Percentiles rank a stretch among this genome's conserved stretches.
These are phyloP conservation scores for slime mould (Dictyostelium discoideum) DNA, from an alignment of 78 protist species.

Conservation along the genomic window DNA sequence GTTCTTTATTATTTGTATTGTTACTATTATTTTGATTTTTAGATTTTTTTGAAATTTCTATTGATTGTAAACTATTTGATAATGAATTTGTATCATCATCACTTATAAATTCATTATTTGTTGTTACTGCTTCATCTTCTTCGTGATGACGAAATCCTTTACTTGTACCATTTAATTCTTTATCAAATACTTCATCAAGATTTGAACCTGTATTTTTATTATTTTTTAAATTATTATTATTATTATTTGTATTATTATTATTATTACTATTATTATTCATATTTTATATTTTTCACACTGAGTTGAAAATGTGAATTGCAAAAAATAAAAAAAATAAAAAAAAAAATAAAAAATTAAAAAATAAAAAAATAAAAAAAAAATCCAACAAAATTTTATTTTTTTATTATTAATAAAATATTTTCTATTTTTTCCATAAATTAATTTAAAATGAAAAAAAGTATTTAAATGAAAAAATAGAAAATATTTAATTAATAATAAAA, in stretches of 20 bases:
- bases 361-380: neutral
- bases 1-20: neutral
- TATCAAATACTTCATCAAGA: neutral
- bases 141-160: neutral
- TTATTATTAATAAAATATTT: too few relatives aligned
- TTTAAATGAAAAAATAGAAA: too few relatives aligned
- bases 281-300: neutral
- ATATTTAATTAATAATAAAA: too few relatives aligned
- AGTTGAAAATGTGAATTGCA: too few relatives aligned
- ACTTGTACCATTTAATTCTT: neutral
- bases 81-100: neutral
- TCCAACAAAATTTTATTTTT: neutral
- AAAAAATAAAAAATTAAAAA: neutral
- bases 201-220: neutral
- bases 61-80: neutral
- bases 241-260: too few relatives aligned
- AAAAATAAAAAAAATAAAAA: too few relatives aligned
- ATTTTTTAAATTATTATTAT: neutral
- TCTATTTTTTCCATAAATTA: too few relatives aligned
- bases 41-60: neutral
- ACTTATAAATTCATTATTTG: neutral
- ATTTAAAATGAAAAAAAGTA: too few relatives aligned
- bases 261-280: neutral
- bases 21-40: neutral
- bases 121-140: constrained; percentile 4